Evolutionary conservation across 768 basidiomycete genomes (phyloP).

Genomic region (Lactarius tabidus): DNA sequence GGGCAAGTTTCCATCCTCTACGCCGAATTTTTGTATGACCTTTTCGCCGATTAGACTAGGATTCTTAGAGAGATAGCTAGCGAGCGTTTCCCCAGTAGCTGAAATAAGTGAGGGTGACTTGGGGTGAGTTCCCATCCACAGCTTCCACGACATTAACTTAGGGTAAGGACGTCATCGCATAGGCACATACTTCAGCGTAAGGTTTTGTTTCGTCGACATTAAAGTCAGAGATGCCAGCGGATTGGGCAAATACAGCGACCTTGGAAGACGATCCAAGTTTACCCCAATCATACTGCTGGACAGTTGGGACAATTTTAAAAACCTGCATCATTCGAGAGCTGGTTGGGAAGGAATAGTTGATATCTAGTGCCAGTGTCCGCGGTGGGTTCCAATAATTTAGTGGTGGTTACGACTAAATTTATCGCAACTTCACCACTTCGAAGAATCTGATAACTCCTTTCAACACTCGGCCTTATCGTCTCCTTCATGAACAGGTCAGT

Average conservation of each 20-base stretch:
- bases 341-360: not conserved
- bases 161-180: not conserved
- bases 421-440: not conserved
- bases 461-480: not conserved
- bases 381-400: not conserved
- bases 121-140: conserved; percentile 99
- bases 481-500: conserved; percentile 18
- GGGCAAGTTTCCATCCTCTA: conserved; percentile 66
- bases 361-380: not conserved
- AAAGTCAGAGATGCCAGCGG: conserved; percentile 61
- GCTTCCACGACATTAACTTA: conserved; percentile 39
- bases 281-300: conserved; percentile 95
- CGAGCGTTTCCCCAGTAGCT: conserved; percentile 45
- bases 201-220: conserved; percentile 63
- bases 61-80: conserved; percentile 58
- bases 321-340: conserved; percentile 36
- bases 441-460: not conserved
- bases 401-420: not conserved
- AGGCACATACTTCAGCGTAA: conserved; percentile 81
- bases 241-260: conserved; percentile 79
- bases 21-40: conserved; percentile 31
- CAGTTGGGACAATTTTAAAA: conserved; percentile 80
- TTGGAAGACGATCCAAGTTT: conserved; percentile 75
- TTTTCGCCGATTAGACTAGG: conserved; percentile 54
- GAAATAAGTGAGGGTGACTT: conserved; percentile 56